phyloP scores from a whole-genome alignment of 2,329 filamentous ascomycete species.

The Colletotrichum viniferum region DNA sequence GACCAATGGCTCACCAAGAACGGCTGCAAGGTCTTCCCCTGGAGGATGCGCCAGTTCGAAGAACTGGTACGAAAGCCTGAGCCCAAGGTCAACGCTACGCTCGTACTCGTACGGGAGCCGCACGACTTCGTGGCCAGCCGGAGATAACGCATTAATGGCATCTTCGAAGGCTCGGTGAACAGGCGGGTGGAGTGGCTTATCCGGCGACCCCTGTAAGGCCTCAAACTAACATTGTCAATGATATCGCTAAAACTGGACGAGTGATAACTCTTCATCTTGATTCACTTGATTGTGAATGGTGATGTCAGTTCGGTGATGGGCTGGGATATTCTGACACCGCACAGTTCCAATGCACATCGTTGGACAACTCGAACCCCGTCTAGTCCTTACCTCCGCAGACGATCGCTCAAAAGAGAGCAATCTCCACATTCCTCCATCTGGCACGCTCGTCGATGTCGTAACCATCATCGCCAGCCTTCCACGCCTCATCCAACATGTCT shows the following conservation, averaged over 20 bases:
- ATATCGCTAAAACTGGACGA: not conserved
- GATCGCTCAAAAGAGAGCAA: slow-evolving; percentile 3
- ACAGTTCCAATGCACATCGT: not conserved
- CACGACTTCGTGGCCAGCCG: not conserved
- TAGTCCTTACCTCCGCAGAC: not conserved
- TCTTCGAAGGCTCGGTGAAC: not conserved
- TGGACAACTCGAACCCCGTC: not conserved
- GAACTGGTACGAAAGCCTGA: not conserved
- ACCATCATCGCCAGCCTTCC: not conserved
- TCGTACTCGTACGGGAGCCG: not conserved
- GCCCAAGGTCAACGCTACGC: not conserved
- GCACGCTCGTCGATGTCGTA: slow-evolving; percentile 10
- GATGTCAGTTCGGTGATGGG: not conserved
- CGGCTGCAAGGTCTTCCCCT: not conserved
- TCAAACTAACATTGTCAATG: not conserved
- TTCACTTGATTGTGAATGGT: not conserved
- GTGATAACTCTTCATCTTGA: not conserved
- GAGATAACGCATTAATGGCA: not conserved
- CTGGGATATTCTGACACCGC: not conserved
- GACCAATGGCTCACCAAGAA: not conserved
- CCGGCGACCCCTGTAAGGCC: not conserved
- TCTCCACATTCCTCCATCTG: not conserved
- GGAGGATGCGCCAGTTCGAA: not conserved
- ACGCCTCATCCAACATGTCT: not conserved
- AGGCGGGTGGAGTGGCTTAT: not conserved